Evolutionary conservation across 1,139 yeast species (phyloP).

Genomic region (Suhomyces bolitotheri): DNA sequence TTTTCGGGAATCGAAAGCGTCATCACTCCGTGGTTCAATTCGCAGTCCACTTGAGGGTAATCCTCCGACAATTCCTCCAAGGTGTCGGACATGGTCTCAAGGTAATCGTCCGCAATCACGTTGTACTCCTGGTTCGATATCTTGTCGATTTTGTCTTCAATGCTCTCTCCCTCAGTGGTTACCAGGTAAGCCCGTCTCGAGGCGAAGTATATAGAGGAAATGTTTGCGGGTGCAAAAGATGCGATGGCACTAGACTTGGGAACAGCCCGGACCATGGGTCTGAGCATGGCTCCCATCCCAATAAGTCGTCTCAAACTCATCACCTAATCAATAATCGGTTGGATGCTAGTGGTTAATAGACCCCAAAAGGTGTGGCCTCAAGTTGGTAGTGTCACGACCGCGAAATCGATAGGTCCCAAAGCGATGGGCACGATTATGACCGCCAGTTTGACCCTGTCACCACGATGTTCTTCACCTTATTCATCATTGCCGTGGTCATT

Average conservation of each 20-base stretch:
- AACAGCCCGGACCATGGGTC: not conserved
- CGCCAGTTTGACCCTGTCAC: not conserved
- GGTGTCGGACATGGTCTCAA: slow-evolving; percentile 63
- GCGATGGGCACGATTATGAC: no score
- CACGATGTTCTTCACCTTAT: slow-evolving; percentile 34
- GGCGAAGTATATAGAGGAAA: no score
- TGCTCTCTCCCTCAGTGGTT: slow-evolving; percentile 51
- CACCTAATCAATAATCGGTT: not conserved
- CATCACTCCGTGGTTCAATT: slow-evolving; percentile 80
- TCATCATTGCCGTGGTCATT: slow-evolving; percentile 28
- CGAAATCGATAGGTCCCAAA: no score
- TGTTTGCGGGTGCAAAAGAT: no score
- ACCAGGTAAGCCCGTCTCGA: slow-evolving; percentile 20
- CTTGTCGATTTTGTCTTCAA: slow-evolving; percentile 51
- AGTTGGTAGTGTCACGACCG: no score
- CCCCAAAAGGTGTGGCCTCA: no score
- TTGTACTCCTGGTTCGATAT: slow-evolving; percentile 57
- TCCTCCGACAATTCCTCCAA: slow-evolving; percentile 64
- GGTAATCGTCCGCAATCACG: slow-evolving; percentile 55
- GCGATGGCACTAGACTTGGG: not conserved
- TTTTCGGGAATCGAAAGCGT: slow-evolving; percentile 63
- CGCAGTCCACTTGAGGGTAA: slow-evolving; percentile 69
- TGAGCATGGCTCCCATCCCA: no score
- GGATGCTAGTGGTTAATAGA: no score
- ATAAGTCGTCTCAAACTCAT: slow-evolving; percentile 2